Evolutionary conservation across 139 green algal species (phyloP), one percentile per base, ranked within the genome.

Genomic region (Eudorina sp.): DNA sequence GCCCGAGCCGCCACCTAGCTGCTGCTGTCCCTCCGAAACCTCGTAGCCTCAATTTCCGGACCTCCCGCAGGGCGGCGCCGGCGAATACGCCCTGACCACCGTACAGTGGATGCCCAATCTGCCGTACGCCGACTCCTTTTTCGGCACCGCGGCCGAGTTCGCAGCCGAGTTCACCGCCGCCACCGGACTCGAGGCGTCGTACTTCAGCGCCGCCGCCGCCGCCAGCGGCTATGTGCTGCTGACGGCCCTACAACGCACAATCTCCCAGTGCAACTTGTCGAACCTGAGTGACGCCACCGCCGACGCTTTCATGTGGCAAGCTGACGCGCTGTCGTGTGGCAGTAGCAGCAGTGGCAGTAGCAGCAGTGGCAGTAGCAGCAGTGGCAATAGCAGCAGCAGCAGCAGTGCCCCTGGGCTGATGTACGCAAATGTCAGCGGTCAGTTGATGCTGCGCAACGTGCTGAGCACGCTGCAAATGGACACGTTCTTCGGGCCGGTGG

Each of bases 51-150:
- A n/a, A n/a, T n/a, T n/a, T n/a, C n/a, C n/a, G n/a, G n/a, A n/a
- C n/a, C n/a, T n/a, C n/a, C 0, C 48, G 38, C 43, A 68, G n/a
- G 45, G 18, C 36, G 45, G 55, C 38, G 4, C 9, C 11, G n/a
- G 48, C 3, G 60, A 86, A 43, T 87, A 79, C 64, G 81, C 64
- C 3, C 62, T 87, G 21, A 79, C 81, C 0, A 87, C 81, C 19
- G 64, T 87, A 14, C 81, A 87, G 46, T 87, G 81, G 81, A 31
- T 68, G 55, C 81, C 64, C 29, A 87, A 34, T 45, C 45, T 87
- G 46, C 81, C 81, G 60, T 87, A 79, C 45, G 81, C 81, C 0
- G 81, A 87, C 41, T 34, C 60, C 0, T 5, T 18, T 23, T 87
- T 87, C 38, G 81, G 81, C 19, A 69, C 81, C 2, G 81, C 81